Conservation (phyloP, 2,329 filamentous ascomycete genomes). For the Hymenoscyphus fraxineus region DNA sequence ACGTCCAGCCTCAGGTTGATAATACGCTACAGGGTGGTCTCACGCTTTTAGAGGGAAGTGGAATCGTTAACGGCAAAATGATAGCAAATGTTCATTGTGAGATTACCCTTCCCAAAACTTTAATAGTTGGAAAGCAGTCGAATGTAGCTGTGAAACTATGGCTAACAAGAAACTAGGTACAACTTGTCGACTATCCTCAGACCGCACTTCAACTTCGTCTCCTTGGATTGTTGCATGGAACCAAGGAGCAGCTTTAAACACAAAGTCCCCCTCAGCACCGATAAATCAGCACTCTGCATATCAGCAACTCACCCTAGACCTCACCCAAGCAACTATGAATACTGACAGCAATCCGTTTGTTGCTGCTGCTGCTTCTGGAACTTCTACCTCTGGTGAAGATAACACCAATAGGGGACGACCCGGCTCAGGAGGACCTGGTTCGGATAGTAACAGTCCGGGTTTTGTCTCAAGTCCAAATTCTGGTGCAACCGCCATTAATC, state of each 20-base stretch:
- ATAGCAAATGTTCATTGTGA: conserved; percentile 53
- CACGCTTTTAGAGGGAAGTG: conserved; percentile 41
- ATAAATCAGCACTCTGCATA: conserved; percentile 24
- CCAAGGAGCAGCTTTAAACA: conserved; percentile 24
- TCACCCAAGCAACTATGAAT: conserved; percentile 24
- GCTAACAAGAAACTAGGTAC: conserved; percentile 21
- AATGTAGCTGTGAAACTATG: no score
- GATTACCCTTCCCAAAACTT: conserved; percentile 12
- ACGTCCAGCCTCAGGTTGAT: conserved; percentile 44
- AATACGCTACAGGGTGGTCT: conserved; percentile 40
- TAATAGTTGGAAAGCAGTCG: background rate
- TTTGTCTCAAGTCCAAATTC: conserved; percentile 5
- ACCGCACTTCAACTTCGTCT: conserved; percentile 20
- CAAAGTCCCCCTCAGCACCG: conserved; percentile 13
- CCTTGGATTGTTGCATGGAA: conserved; percentile 33
- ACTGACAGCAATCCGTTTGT: conserved; percentile 29
- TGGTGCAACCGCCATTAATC: background rate
- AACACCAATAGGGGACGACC: background rate
- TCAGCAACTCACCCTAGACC: conserved; percentile 26
- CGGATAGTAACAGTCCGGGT: background rate
- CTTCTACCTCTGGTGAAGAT: conserved; percentile 1
- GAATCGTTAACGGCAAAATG: conserved; percentile 50
- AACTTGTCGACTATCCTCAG: conserved; percentile 21
- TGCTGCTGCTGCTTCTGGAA: background rate
- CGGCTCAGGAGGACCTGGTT: background rate